Base-by-base conservation (phyloP, 305 asterid species). In the Fraxinus dipetala region DNA sequence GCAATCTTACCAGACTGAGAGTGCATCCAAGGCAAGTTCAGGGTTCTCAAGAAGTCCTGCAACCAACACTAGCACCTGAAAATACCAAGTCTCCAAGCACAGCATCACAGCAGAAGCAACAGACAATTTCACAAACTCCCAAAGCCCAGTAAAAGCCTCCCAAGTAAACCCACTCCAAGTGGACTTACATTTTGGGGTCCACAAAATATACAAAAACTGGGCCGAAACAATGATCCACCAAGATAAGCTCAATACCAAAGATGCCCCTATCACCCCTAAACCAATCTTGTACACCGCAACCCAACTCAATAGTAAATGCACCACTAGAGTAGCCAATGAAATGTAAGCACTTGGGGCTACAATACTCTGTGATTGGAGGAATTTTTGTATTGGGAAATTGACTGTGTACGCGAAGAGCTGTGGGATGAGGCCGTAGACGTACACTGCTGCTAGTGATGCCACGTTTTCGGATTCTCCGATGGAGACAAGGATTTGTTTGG, bases 11-110 rank as follows among this genome's bases (percentile, higher is more conserved):
- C 97, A 93, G 2, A 90, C 92, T 0, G 98, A 87, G 35, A 94
- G 92, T 8, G 98, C 91, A 80, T 87, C 92, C 86, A 94, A 79
- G 13, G 96, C 80, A 38, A 93, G 90, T 72, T 95, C 90, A 43
- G 98, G 98, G 73, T 93, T 86, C 16, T 91, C 83, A 1, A 95
- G 92, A 86, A 93, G 80, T 0, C 98, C 98, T 0, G 95, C 88
- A 43, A 95, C 18, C 80, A 95, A 77, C 78, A 93, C 90, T 16
- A 93, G 87, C 30, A 87, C 89, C 87, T 95, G 98, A 48, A 92
- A 90, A 87, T 95, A 95, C 98, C 98, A 95, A 22, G 91, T 89
- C 82, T 95, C 98, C 87, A 95, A 88, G 85, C 98, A 94, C 82
- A 94, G 84, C 97, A 94, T 94, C 72, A 93, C 96, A 20, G 98